Conservation (phyloP, 257 asterid species). For the Solanum virginianum region DNA sequence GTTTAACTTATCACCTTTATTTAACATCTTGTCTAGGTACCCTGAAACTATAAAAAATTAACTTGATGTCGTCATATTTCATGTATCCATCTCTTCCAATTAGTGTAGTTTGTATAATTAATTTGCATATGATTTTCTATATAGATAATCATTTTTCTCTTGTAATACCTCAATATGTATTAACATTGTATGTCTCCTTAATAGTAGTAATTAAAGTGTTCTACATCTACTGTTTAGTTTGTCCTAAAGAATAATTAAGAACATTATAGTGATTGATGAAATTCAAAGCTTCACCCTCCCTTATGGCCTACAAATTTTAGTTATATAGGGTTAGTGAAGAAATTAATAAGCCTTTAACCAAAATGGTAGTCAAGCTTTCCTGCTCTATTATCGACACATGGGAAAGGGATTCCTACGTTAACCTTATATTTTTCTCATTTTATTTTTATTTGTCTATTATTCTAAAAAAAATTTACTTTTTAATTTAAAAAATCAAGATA, state of each 20-base stretch:
- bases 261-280: background rate
- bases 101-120: background rate
- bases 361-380: background rate
- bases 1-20: background rate
- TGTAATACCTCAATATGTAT: background rate
- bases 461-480: too few species aligned
- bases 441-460: too few species aligned
- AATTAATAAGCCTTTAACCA: background rate
- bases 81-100: background rate
- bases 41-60: background rate
- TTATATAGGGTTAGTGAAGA: background rate
- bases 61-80: background rate
- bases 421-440: background rate
- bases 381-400: background rate
- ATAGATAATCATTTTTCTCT: background rate
- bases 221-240: background rate
- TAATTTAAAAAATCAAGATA: too few species aligned
- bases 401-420: background rate
- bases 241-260: background rate
- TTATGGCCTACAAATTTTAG: background rate
- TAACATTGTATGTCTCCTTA: background rate
- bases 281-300: background rate
- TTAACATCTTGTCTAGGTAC: background rate
- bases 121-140: background rate
- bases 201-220: background rate